Conservation (phyloP, 2,329 filamentous ascomycete genomes). For the Hypomyces perniciosus region DNA sequence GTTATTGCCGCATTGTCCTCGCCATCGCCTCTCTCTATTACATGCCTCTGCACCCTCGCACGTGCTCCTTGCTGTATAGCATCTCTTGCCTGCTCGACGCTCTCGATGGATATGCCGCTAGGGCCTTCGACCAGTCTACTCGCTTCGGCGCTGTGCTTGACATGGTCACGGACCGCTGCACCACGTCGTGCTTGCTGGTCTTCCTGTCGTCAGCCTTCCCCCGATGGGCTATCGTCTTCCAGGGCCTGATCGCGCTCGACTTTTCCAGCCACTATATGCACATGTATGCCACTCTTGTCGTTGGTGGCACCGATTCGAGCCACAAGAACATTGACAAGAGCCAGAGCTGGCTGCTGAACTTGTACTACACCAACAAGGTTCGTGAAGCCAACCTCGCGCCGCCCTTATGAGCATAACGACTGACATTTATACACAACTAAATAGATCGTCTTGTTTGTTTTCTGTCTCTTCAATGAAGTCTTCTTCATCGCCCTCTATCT, state of each 20-base stretch:
- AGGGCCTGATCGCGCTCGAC: slow-evolving; percentile 85
- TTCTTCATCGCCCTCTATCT: slow-evolving; percentile 99
- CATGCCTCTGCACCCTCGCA: slow-evolving; percentile 97
- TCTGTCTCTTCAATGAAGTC: slow-evolving; percentile 85
- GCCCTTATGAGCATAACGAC: slow-evolving; percentile 1
- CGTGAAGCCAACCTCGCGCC: slow-evolving; percentile 7
- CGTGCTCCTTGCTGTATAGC: slow-evolving; percentile 85
- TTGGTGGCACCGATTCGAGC: slow-evolving; percentile 72
- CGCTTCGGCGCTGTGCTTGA: slow-evolving; percentile 94
- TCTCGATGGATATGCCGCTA: slow-evolving; percentile 86
- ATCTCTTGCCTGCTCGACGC: slow-evolving; percentile 93
- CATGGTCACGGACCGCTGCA: slow-evolving; percentile 98
- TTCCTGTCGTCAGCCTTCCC: slow-evolving; percentile 94
- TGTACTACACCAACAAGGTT: slow-evolving; percentile 98
- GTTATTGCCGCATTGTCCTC: slow-evolving; percentile 71
- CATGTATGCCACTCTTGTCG: slow-evolving; percentile 92
- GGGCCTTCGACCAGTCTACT: slow-evolving; percentile 77
- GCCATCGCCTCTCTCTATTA: slow-evolving; percentile 93
- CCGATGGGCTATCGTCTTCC: slow-evolving; percentile 89
- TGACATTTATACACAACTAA: neutral
- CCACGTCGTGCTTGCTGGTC: slow-evolving; percentile 87
- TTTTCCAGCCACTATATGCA: slow-evolving; percentile 97
- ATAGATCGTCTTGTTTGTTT: slow-evolving; percentile 82
- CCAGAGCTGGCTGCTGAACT: slow-evolving; percentile 81
- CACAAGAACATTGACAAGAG: slow-evolving; percentile 93